These are phyloP conservation scores for Schizonepeta tenuifolia DNA, from an alignment of 257 asterid species.

Conservation along the genomic window DNA sequence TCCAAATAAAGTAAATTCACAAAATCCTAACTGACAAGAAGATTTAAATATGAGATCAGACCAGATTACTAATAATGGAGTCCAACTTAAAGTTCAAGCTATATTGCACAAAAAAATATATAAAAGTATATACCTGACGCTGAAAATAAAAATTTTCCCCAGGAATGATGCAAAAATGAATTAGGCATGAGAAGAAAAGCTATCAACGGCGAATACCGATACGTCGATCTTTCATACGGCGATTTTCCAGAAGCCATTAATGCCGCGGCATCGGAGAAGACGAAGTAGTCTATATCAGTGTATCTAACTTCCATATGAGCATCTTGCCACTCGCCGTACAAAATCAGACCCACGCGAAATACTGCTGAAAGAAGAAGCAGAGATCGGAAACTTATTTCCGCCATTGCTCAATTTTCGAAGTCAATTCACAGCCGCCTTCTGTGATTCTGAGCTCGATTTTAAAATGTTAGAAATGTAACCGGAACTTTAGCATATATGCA, in stretches of 20 bases:
- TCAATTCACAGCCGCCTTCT: conserved; percentile 23
- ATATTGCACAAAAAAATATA: neutral
- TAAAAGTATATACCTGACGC: conserved; percentile 60
- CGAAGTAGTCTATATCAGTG: conserved; percentile 90
- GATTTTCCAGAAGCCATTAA: conserved; percentile 78
- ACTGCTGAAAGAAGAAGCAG: conserved; percentile 70
- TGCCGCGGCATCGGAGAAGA: conserved; percentile 90
- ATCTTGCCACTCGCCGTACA: conserved; percentile 97
- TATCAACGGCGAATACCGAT: conserved; percentile 89
- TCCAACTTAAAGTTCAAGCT: conserved; percentile 9
- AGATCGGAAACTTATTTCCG: conserved; percentile 46
- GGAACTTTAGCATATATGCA: neutral
- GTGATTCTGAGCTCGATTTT: conserved; percentile 18
- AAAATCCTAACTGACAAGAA: neutral
- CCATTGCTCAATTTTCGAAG: conserved; percentile 40
- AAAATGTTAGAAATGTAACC: neutral
- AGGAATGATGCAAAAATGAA: conserved; percentile 71
- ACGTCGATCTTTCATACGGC: conserved; percentile 86
- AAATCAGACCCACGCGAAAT: conserved; percentile 61
- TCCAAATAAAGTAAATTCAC: conserved; percentile 1
- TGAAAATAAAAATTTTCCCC: conserved; percentile 88
- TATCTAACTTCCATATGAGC: conserved; percentile 88
- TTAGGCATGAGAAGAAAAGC: conserved; percentile 87
- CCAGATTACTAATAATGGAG: conserved; percentile 1
- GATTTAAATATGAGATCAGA: conserved; percentile 1